Conservation (phyloP, 306 rosid genomes). For the Phaseolus lunatus region DNA sequence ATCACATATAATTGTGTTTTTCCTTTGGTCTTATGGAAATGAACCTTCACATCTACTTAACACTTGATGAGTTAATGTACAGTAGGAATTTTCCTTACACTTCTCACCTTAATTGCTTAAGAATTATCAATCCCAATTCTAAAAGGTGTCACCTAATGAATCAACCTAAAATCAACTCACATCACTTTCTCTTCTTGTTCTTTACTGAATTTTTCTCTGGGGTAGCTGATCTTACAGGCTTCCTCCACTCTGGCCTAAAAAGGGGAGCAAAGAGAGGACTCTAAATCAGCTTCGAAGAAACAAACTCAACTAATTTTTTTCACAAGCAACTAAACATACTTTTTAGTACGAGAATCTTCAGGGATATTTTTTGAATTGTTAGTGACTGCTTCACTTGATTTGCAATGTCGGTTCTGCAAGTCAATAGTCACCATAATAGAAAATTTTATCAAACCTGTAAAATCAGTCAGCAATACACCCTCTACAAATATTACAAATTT, state of each 20-base stretch:
- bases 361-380: slow-evolving; percentile 43
- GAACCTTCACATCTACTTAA: too few species aligned
- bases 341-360: slow-evolving; percentile 56
- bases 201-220: slow-evolving; percentile 47
- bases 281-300: slow-evolving; percentile 25
- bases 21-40: too few species aligned
- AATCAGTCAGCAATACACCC: slow-evolving; percentile 28
- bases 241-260: slow-evolving; percentile 60
- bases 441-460: slow-evolving; percentile 24
- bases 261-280: background rate
- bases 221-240: slow-evolving; percentile 44
- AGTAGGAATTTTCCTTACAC: too few species aligned
- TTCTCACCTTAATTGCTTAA: too few species aligned
- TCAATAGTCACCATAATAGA: slow-evolving; percentile 8
- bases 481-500: slow-evolving; percentile 35
- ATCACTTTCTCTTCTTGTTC: slow-evolving; percentile 55
- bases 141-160: too few species aligned
- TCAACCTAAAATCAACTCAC: too few species aligned
- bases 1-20: too few species aligned
- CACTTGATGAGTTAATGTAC: too few species aligned
- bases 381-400: slow-evolving; percentile 54
- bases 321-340: slow-evolving; percentile 52
- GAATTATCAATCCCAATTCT: too few species aligned
- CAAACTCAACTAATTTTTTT: background rate
- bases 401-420: slow-evolving; percentile 82